Base-by-base conservation (phyloP, 352 stramenopile genomes). In the Globisporangium mamillatum region DNA sequence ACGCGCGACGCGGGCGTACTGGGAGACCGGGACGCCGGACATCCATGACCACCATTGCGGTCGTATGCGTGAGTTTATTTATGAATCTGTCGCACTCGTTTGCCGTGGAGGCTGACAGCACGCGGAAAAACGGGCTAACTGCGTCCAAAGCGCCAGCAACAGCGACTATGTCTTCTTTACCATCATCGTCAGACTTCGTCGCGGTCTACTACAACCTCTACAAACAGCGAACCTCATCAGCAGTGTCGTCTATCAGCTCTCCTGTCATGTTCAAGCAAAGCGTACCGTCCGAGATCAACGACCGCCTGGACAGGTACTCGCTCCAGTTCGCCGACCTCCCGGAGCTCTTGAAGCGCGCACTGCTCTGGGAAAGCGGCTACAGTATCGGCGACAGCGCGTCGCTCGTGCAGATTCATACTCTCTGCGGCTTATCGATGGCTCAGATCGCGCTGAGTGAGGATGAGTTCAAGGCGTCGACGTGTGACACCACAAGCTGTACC, bases 341-440 rank as follows among this genome's bases (percentile, higher is more conserved):
- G 0, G 75, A 75, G 16, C 69, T 81, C 24, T 60, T 84, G 1
- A 81, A 91, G 55, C 80, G 80, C 12, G 82, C 80, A 0, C 62
- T 91, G 61, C 71, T 91, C 5, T 91, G 82, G 82, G 82, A 91
- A 41, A 75, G 66, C 22, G 82, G 80, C 0, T 91, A 86, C 66
- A 75, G 55, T 0, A 20, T 78, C 5, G 58, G 27, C 16, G 57
- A 54, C 0, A 63, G 41, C 25, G 69, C 67, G n/a, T 60, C 75
- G 16, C 53, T 66, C n/a, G 70, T 63, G 54, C 67, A 76, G 67
- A 77, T 81, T 24, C 68, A 66, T 67, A 79, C 73, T 1, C 60
- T 79, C 12, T 61, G 59, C 9, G 67, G 70, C 0, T 27, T 55
- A 20, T 74, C 73, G 20, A 79, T 81, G 75, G 67, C 67, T 14